Evolutionary conservation across 192 early-diverging fungal genomes (phyloP).

Genomic region (Coemansia sp.): DNA sequence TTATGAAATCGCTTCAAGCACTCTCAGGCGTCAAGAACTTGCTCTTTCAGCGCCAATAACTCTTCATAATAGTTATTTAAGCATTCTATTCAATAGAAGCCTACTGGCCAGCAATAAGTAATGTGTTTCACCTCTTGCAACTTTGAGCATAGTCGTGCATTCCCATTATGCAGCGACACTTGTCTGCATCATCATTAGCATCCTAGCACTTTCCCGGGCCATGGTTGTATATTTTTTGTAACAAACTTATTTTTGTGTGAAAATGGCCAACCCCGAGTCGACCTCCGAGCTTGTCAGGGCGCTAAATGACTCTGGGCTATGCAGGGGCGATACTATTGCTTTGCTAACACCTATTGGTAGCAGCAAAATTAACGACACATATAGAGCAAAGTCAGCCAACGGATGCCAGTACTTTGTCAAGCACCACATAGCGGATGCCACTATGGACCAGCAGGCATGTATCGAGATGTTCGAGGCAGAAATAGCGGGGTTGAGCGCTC

Average conservation of each 20-base stretch:
- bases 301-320: neutral
- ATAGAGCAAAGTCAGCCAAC: neutral
- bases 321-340: neutral
- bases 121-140: too few species aligned
- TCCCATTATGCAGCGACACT: neutral
- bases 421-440: neutral
- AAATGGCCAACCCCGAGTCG: neutral
- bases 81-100: too few species aligned
- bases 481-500: slow-evolving; percentile 16
- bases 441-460: neutral
- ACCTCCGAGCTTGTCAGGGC: neutral
- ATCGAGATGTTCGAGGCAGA: slow-evolving; percentile 25
- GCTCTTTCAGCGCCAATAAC: too few species aligned
- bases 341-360: neutral
- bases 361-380: slow-evolving; percentile 16
- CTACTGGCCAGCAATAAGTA: too few species aligned
- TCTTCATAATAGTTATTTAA: too few species aligned
- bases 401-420: slow-evolving; percentile 32
- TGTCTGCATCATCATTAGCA: neutral
- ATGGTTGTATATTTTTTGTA: neutral
- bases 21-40: too few species aligned
- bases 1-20: too few species aligned
- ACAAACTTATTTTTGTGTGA: neutral
- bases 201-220: neutral
- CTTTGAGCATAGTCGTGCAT: neutral